Base-by-base conservation (phyloP, 2,329 filamentous ascomycete species). In the Penicillium polonicum region DNA sequence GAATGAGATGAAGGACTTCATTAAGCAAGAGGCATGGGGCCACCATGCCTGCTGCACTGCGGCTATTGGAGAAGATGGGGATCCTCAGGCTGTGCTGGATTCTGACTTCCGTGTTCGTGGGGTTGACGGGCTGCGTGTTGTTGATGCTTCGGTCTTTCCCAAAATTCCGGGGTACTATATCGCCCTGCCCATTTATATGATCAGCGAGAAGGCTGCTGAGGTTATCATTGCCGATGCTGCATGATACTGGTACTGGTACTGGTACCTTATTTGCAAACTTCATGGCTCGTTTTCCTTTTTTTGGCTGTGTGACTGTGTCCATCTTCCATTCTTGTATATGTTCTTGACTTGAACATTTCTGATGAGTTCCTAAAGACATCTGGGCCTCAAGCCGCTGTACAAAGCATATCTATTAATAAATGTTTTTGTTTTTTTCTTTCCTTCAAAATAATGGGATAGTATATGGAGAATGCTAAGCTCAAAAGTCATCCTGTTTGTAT, bases 141-240 rank as follows among this genome's bases (percentile, higher is more conserved):
- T 88, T 0, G 85, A 88, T 73, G 84, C 84, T 0, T 82, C 78
- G 27, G 75, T 82, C 1, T 87, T 83, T 59, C 82, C 83, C 1
- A 77, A 77, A 60, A 83, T 82, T 58, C 82, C 82, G 0, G 84
- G 83, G 61, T 80, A 75, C 58, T 84, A 82, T 62, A 76, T 80
- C n/a, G 76, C 78, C 10, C 67, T 81, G 2, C 76, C 82, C 0
- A 79, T 80, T 2, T 84, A 84, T 63, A 84, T 87, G 69, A 74
- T 83, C 8, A 79, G 79, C 9, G 83, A 88, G 75, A 88, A 87
- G 76, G 85, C 85, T 1, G 82, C 83, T 0, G 83, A 86, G 66
- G 79, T 79, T 4, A 85, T 87, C 55, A 61, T 77, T 36, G 53
- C 46, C 0, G 53, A 55, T 29, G 53, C 53, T 9, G 13, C 12